Base-by-base conservation (phyloP, 345 rosid genomes). In the Nephelium lappaceum region DNA sequence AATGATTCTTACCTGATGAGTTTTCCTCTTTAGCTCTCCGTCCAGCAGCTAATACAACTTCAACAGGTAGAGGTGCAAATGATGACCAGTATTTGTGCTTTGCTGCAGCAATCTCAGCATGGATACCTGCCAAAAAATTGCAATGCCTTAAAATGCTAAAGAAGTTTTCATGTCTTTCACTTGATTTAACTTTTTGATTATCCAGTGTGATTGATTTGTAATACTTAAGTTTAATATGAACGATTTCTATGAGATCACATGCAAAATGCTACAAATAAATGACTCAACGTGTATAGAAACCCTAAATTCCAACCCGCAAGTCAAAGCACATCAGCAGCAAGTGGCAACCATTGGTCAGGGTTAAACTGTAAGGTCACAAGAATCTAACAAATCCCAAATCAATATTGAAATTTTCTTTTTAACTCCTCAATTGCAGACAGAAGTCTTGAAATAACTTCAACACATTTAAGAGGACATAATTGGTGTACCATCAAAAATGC, bases 41-140 rank as follows among this genome's bases (percentile, higher is more conserved):
- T 81, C 98, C 97, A 8, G 97, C 93, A 12, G 89, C 88, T 64
- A 91, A 67, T 67, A 95, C 97, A 77, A 90, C 82, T 78, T 95
- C 96, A 77, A 78, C 72, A 8, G 99, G 95, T 81, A 87, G 91
- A 72, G 95, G 99, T 51, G 99, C 97, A 85, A 91, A 90, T 36
- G 98, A 90, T 82, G 98, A 91, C 99, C 99, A 95, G 80, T 92
- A 90, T 31, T 88, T 92, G 39, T 84, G 71, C 74, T 87, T 95
- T 61, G 90, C 92, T 79, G 82, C 69, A 7, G 99, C 97, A 47
- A 95, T 88, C 73, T 95, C 99, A 11, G 87, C 84, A 72, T 89
- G 93, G 65, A 93, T 88, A 18, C 94, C 99, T 95, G 92, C 76
- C 62, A 85, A 75, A 69, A 68, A 58, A 80, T 8, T 25, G 69